Base-by-base conservation (phyloP, 1,139 yeast genomes). In the Spathaspora sp. region DNA sequence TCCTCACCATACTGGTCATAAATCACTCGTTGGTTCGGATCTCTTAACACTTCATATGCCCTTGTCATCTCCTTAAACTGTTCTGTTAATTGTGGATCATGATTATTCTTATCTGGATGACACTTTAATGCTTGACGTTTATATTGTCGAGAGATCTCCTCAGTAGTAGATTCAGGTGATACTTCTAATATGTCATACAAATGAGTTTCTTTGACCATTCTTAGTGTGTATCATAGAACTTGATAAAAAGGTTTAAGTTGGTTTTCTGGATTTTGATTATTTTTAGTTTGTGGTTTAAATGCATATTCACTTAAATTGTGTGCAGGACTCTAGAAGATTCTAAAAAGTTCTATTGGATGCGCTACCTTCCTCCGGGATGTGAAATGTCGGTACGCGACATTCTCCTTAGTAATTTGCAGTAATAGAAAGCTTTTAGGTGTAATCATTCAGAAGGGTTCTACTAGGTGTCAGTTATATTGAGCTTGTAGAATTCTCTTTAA, bases 41-140 rank as follows among this genome's bases (percentile, higher is more conserved):
- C 78, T 44, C 63, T 61, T 26, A 74, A 55, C 2, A 74, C 60
- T 55, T 73, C 78, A 52, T 74, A 74, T 1, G 79, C 78, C 42
- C 68, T 56, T 1, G 76, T 72, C 47, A 72, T 64, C 45, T 65
- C 74, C 55, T 74, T 74, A 56, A 74, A 74, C 53, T 61, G 64
- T 53, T 74, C 79, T 1, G 79, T 74, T 36, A 72, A 56, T 43
- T 61, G 66, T 1, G 76, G 74, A 50, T 74, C 66, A 50, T 70
- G 78, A 52, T 73, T 74, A 13, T 77, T 74, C 53, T 74, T 74
- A 53, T 74, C 80, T 1, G 80, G 80, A 51, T 74, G 80, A 49
- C 71, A 74, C 47, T 59, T 70, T 26, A 74, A 58, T 3, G 79
- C 79, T 47, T 65, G 62, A 50, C 62, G 65, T 50, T 70, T 69